Base-by-base conservation (phyloP, 1,139 yeast species). In the Protomyces inundatus region DNA sequence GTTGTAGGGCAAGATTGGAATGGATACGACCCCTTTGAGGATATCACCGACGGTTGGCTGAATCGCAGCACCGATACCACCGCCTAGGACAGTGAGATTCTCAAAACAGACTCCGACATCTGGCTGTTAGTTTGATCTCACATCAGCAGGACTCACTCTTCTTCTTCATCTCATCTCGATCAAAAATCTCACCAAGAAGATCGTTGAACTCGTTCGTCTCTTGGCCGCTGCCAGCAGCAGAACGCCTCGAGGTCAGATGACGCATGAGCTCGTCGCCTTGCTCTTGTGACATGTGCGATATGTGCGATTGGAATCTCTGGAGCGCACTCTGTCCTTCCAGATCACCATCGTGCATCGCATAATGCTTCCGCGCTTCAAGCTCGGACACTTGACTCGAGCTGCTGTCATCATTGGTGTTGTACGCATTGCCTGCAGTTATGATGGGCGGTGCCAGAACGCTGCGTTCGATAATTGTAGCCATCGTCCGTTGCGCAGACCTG, bases 21-120 rank as follows among this genome's bases (percentile, higher is more conserved):
- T 9, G 54, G 54, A 52, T 54, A 64, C 55, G n/a, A 66, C 66
- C 2, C 55, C 51, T 46, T 36, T 37, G 5, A 76, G 48, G 74
- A 79, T 70, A 70, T 80, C 83, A 37, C 73, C 76, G 36, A 80
- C 79, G 14, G 82, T 76, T 36, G 82, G 81, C 50, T 81, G 83
- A 67, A 76, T 77, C 16, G 83, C 81, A 48, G 84, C 82, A 35
- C 82, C 78, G 34, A 81, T 80, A 70, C 82, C 84, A 55, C 80
- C 72, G 71, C 85, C 85, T 65, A 74, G 73, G 63, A 81, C 80
- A n/a, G 82, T 79, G 36, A 81, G 69, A 65, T 75, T 74, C 64
- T 74, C 73, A 71, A 81, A 80, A 10, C 80, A 77, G 53, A 82
- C 78, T 70, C 84, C 85, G 9, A 83, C 78, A 61, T 60, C 48